These are phyloP conservation scores for Thecaphora frezii DNA, from an alignment of 1,284 basidiomycete species.

Conservation along the genomic window DNA sequence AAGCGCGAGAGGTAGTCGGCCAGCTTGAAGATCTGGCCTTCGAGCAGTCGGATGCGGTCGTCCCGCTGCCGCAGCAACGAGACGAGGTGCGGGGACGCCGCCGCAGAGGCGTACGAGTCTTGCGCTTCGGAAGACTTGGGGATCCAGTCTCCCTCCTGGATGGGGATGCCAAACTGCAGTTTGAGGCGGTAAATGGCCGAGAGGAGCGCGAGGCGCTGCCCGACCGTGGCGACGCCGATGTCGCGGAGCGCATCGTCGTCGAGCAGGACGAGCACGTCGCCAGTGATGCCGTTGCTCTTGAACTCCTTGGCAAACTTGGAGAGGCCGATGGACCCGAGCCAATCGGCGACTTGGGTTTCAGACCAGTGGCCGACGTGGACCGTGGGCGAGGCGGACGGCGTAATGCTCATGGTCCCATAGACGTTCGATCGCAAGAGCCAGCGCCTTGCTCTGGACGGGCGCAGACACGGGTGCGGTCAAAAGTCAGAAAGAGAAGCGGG, in stretches of 20 bases:
- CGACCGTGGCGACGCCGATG: conserved; percentile 50
- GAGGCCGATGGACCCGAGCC: conserved; percentile 39
- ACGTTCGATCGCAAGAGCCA: too few species aligned
- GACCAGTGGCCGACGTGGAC: conserved; percentile 48
- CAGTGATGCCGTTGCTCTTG: conserved; percentile 49
- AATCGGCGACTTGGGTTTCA: conserved; percentile 39
- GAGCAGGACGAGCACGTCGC: conserved; percentile 53
- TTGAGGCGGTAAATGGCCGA: conserved; percentile 51
- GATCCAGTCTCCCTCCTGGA: conserved; percentile 54
- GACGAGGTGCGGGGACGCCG: conserved; percentile 16
- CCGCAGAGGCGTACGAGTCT: conserved; percentile 9
- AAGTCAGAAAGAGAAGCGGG: too few species aligned
- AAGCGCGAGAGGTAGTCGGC: conserved; percentile 46
- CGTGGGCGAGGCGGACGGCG: conserved; percentile 24
- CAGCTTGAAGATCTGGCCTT: conserved; percentile 47
- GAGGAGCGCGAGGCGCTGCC: conserved; percentile 52
- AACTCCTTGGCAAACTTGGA: conserved; percentile 36
- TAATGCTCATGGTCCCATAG: neutral
- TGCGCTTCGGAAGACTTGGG: conserved; percentile 33
- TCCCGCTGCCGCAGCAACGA: conserved; percentile 37
- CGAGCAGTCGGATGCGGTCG: conserved; percentile 52
- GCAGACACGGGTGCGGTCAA: too few species aligned
- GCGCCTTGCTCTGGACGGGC: too few species aligned
- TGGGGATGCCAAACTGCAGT: conserved; percentile 41
- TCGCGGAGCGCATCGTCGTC: conserved; percentile 54